These are phyloP conservation scores for Moesziomyces sp. DNA, from an alignment of 1,284 basidiomycete species.

Conservation along the genomic window DNA sequence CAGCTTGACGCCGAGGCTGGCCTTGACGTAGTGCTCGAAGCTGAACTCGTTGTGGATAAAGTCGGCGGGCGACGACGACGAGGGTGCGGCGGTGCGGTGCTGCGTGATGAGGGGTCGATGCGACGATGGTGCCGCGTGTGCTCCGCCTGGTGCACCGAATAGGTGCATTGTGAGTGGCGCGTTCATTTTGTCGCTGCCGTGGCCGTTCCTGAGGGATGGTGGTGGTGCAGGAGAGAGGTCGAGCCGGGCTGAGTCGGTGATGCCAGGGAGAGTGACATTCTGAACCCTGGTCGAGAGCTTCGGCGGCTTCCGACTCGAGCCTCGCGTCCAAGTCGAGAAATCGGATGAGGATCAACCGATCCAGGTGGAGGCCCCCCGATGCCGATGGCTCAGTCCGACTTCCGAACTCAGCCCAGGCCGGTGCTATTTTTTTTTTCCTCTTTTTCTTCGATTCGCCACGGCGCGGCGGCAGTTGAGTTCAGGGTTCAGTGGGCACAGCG, in stretches of 20 bases:
- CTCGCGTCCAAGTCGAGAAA: no score
- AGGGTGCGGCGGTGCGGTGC: constrained; percentile 19
- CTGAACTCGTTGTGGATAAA: constrained; percentile 92
- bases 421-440: no score
- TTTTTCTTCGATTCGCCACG: no score
- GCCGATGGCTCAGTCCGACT: no score
- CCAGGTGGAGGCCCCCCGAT: no score
- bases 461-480: no score
- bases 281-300: no score
- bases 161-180: constrained; percentile 30
- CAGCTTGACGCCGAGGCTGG: constrained; percentile 84
- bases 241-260: background rate
- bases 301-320: no score
- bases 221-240: background rate
- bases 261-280: no score
- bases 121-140: constrained; percentile 7
- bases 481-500: no score
- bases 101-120: constrained; percentile 40
- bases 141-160: constrained; percentile 6
- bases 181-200: constrained; percentile 13
- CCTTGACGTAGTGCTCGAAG: constrained; percentile 85
- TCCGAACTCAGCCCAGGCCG: no score
- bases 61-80: constrained; percentile 70
- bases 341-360: no score
- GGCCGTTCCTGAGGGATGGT: background rate